Conservation (phyloP, 768 basidiomycete genomes). For the Xerocomellus intermedius region DNA sequence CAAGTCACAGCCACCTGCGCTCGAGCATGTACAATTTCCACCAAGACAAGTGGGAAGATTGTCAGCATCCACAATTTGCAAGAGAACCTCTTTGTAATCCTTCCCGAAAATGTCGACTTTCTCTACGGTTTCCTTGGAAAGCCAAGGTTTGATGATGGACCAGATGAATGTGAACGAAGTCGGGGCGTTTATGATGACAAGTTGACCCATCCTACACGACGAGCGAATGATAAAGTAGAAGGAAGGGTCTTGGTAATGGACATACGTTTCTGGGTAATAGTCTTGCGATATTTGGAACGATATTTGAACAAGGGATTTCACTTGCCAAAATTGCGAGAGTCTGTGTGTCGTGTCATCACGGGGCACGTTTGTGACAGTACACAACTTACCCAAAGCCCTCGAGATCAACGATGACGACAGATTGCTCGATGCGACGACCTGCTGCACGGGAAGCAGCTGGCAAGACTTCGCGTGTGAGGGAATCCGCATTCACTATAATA, state of each 20-base stretch:
- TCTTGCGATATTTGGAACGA: conserved; percentile 78
- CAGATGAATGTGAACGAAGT: conserved; percentile 72
- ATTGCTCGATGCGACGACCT: conserved; percentile 47
- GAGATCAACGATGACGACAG: conserved; percentile 67
- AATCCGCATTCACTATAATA: conserved; percentile 64
- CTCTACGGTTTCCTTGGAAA: conserved; percentile 66
- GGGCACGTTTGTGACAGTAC: not conserved
- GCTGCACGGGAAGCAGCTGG: conserved; percentile 62
- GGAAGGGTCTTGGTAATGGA: not conserved
- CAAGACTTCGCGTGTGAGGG: conserved; percentile 61
- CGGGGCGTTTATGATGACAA: conserved; percentile 71
- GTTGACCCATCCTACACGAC: conserved; percentile 61
- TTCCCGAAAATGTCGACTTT: conserved; percentile 67
- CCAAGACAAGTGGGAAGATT: conserved; percentile 61
- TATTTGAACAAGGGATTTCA: conserved; percentile 58
- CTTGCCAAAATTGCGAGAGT: conserved; percentile 71
- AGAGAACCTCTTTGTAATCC: conserved; percentile 55
- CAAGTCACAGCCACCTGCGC: conserved; percentile 54
- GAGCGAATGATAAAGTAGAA: not conserved
- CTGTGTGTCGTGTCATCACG: conserved; percentile 32
- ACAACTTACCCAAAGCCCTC: conserved; percentile 62
- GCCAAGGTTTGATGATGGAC: conserved; percentile 66
- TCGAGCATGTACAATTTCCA: conserved; percentile 61
- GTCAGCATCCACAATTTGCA: conserved; percentile 61
- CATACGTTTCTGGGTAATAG: conserved; percentile 75